Evolutionary conservation across 768 basidiomycete species (phyloP), one percentile per base, ranked within the genome.

Genomic region (Mycena capillaripes): DNA sequence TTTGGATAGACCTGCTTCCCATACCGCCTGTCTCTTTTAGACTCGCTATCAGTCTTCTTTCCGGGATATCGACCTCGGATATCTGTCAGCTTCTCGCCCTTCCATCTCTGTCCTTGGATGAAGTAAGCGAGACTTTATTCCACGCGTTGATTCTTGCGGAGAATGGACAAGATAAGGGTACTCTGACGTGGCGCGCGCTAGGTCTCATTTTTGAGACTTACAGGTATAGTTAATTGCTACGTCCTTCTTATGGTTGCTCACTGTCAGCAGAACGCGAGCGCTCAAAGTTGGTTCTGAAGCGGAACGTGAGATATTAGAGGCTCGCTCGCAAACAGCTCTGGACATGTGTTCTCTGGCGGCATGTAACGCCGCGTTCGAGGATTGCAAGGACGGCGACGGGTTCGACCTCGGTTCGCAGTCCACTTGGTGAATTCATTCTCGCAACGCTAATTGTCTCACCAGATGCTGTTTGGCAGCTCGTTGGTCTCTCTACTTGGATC

Each of bases 391-490:
- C 23, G 86, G 84, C 3, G 88, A 88, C 67, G 83, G 79, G 23
- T 92, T 92, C 75, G 92, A 94, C 75, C 82, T 93, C 4, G 89
- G 94, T 93, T 76, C 50, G 82, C 70, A 60, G 53, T 64, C 29
- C 27, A 40, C 58, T 14, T 53, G n/a, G n/a, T n/a, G n/a, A n/a
- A n/a, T n/a, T n/a, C n/a, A n/a, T n/a, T n/a, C n/a, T n/a, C n/a
- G n/a, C n/a, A n/a, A n/a, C n/a, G n/a, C 19, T 55, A 66, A 71
- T 76, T 56, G 5, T 38, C 21, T 50, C 69, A 60, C 32, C 63
- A 95, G 94, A 90, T 63, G 89, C 91, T 40, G 86, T 90, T 30
- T 95, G 94, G 94, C 91, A 92, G 72, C 84, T 95, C 17, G 88
- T 91, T 55, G 88, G 87, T 11, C 76, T 94, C 55, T 89, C 87